Percentiles rank a stretch among this genome's conserved stretches.
Conservation (phyloP, 768 basidiomycete species). For the Calocera cornea region DNA sequence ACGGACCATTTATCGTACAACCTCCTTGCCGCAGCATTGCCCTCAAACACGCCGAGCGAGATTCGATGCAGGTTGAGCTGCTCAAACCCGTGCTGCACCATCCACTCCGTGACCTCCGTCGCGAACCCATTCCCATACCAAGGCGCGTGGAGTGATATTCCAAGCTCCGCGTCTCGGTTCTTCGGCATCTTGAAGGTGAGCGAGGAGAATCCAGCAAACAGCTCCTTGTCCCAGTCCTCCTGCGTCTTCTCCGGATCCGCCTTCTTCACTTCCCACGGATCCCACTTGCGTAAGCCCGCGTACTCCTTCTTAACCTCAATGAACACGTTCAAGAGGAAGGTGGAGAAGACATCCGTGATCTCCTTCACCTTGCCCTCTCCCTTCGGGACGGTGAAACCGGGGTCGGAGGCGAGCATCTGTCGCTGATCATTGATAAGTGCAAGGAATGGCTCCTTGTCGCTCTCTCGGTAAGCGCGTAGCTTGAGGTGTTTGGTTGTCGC, state of each 20-base stretch:
- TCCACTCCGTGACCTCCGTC: constrained; percentile 29
- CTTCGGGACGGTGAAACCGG: neutral
- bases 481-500: neutral
- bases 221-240: neutral
- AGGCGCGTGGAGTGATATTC: constrained; percentile 22
- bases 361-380: neutral
- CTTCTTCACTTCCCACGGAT: neutral
- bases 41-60: constrained; percentile 30
- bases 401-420: neutral
- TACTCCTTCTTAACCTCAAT: neutral
- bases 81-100: constrained; percentile 31
- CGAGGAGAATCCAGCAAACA: neutral
- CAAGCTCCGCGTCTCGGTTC: constrained; percentile 24
- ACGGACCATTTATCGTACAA: constrained; percentile 35
- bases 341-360: neutral
- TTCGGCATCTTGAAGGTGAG: constrained; percentile 6
- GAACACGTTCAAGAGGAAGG: neutral
- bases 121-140: constrained; percentile 34
- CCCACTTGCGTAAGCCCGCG: neutral
- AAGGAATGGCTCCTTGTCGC: neutral
- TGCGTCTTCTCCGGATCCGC: neutral
- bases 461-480: neutral
- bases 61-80: constrained; percentile 31
- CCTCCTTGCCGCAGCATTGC: constrained; percentile 28
- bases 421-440: neutral